Conservation (phyloP, 225 moss, liverwort and hornwort species). For the Polytrichum commune region DNA sequence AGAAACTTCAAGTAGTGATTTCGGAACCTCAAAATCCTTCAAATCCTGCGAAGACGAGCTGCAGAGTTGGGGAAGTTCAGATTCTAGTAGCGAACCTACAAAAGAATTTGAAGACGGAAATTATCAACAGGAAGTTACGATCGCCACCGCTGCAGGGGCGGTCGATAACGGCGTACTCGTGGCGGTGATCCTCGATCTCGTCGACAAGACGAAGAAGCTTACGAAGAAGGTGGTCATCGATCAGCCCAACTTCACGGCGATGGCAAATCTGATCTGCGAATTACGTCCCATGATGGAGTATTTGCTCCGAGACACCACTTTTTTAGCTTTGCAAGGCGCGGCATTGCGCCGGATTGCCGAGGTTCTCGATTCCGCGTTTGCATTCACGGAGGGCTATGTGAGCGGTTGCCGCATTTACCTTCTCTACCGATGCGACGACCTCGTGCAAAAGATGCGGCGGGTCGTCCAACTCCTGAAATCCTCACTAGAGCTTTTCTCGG, state of each 20-base stretch:
- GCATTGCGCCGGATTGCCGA: slow-evolving; percentile 31
- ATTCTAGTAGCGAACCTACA: too few species aligned
- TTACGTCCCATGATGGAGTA: slow-evolving; percentile 40
- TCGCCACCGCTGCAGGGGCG: too few species aligned
- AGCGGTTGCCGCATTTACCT: slow-evolving; percentile 50
- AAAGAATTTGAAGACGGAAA: too few species aligned
- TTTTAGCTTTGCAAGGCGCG: slow-evolving; percentile 26
- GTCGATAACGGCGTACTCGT: background rate
- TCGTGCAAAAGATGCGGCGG: slow-evolving; percentile 24
- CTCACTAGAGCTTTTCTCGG: slow-evolving; percentile 22
- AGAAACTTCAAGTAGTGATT: too few species aligned
- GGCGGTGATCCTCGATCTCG: slow-evolving; percentile 29
- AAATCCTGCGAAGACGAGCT: too few species aligned
- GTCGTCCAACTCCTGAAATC: slow-evolving; percentile 28
- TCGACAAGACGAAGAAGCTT: slow-evolving; percentile 44
- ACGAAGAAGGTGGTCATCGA: slow-evolving; percentile 33
- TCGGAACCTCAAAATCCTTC: too few species aligned
- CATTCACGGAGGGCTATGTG: slow-evolving; percentile 30
- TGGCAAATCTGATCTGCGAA: slow-evolving; percentile 39
- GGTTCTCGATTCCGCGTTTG: slow-evolving; percentile 11
- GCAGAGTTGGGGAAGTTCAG: too few species aligned
- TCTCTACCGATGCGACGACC: slow-evolving; percentile 21
- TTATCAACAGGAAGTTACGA: too few species aligned
- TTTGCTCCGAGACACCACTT: slow-evolving; percentile 31
- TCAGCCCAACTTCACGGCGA: slow-evolving; percentile 40